phyloP scores from a whole-genome alignment of 148 eudicot species.

The Pouteria glomerata region DNA sequence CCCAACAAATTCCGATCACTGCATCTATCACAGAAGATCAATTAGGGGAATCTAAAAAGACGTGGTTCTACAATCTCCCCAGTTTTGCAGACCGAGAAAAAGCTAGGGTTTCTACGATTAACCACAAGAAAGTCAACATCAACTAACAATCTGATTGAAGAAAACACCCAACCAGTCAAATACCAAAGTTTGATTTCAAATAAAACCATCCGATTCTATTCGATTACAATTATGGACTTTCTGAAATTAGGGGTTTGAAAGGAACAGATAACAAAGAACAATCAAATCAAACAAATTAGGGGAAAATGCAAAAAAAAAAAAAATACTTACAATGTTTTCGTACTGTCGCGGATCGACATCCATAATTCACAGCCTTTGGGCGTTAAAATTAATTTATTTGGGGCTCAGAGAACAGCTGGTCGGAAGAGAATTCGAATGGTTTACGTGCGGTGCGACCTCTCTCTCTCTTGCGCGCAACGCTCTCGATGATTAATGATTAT shows the following conservation, averaged over 20 bases:
- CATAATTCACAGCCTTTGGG: slow-evolving; percentile 23
- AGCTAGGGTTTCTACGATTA: slow-evolving; percentile 9
- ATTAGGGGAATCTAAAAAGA: neutral
- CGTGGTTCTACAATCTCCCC: neutral
- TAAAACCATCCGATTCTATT: neutral
- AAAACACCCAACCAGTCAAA: neutral
- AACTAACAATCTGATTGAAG: neutral
- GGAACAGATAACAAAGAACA: neutral
- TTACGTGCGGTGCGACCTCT: too few species aligned
- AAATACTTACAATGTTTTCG: slow-evolving; percentile 44
- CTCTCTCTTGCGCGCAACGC: too few species aligned
- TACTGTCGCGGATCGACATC: slow-evolving; percentile 58
- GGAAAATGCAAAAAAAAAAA: neutral
- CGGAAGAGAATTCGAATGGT: neutral
- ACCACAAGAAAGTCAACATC: slow-evolving; percentile 2
- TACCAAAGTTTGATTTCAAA: neutral
- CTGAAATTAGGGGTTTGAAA: neutral
- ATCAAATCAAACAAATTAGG: neutral
- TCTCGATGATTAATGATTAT: too few species aligned
- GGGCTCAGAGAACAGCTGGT: neutral
- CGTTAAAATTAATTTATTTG: too few species aligned
- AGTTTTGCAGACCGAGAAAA: neutral
- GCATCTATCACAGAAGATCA: neutral
- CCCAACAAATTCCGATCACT: neutral
- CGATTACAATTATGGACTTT: neutral